Conservation (phyloP, 2,329 filamentous ascomycete species). For the Neurospora crassa region DNA sequence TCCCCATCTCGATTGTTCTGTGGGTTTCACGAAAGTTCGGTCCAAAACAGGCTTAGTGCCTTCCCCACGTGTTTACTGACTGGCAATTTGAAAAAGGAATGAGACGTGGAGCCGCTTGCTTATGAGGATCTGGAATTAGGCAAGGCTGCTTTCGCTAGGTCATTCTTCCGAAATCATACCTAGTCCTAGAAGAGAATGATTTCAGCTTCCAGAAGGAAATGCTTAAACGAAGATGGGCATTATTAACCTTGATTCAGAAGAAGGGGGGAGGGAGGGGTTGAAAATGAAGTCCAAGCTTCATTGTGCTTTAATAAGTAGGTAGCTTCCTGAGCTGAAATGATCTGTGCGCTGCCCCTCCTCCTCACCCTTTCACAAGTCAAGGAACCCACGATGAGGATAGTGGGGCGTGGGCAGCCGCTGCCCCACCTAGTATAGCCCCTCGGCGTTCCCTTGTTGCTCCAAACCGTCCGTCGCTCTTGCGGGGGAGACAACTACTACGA, state of each 20-base stretch:
- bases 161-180: neutral
- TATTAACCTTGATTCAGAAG: neutral
- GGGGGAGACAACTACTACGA: neutral
- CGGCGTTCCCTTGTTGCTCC: constrained; percentile 8
- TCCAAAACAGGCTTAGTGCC: constrained; percentile 20
- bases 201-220: neutral
- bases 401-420: constrained; percentile 4
- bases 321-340: constrained; percentile 2
- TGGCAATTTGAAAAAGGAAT: neutral
- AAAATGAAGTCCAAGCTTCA: neutral
- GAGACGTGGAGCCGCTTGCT: neutral
- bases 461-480: constrained; percentile 1
- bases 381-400: constrained; percentile 6
- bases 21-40: constrained; percentile 27
- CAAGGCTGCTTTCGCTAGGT: neutral
- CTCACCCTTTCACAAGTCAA: constrained; percentile 3
- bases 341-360: constrained; percentile 19
- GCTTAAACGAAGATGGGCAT: neutral
- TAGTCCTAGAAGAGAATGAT: neutral
- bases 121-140: neutral
- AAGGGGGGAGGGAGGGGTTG: neutral
- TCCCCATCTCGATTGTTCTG: neutral
- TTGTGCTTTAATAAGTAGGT: neutral
- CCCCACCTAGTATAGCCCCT: constrained; percentile 15
- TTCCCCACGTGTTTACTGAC: neutral